Base-by-base conservation (phyloP, 805 yeast genomes). In the Ogataea glucozyma region DNA sequence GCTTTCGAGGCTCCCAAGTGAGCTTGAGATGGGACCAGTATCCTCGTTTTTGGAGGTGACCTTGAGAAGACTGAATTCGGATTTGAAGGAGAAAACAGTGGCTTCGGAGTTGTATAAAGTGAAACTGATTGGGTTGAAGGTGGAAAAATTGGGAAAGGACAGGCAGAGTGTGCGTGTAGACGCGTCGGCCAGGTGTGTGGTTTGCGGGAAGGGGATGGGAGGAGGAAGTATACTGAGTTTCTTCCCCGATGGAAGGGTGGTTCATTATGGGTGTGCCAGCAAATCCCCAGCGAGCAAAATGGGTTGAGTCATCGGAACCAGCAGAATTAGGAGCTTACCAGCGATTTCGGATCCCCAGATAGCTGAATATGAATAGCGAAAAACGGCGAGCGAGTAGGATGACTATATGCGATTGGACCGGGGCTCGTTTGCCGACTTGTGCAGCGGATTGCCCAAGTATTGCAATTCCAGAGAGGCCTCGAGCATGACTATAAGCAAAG, bases 181-280 rank as follows among this genome's bases (percentile, higher is more conserved):
- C 10, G 72, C 75, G 11, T 56, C 71, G 17, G 74, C 77, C n/a
- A 60, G 59, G n/a, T 88, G 96, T 57, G 54, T 62, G 2, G 70
- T 79, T 13, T 88, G 96, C 61, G 64, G 68, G 17, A 81, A 79
- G 51, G 60, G 67, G 10, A 64, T 84, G 47, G 71, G 78, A 35
- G 55, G 60, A 14, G 39, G 53, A 21, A 60, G 63, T 21, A 78
- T 83, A 1, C 62, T 81, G 23, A 69, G 78, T 33, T 73, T 74
- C 18, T 67, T 69, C 26, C 75, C 76, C 0, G 66, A 71, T 33
- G 66, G 62, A 20, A 57, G 61, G 3, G 69, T 77, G 4, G 73
- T 78, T 4, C 88, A 82, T 56, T 83, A 77, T 52, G 81, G 81
- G 2, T 81, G 88, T 46, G 50, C n/a, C n/a, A n/a, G n/a, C n/a